Percentiles rank a stretch among this genome's conserved stretches.
These are phyloP conservation scores for Rhynchosporium agropyri DNA, from an alignment of 2,329 filamentous ascomycete species.

Conservation along the genomic window DNA sequence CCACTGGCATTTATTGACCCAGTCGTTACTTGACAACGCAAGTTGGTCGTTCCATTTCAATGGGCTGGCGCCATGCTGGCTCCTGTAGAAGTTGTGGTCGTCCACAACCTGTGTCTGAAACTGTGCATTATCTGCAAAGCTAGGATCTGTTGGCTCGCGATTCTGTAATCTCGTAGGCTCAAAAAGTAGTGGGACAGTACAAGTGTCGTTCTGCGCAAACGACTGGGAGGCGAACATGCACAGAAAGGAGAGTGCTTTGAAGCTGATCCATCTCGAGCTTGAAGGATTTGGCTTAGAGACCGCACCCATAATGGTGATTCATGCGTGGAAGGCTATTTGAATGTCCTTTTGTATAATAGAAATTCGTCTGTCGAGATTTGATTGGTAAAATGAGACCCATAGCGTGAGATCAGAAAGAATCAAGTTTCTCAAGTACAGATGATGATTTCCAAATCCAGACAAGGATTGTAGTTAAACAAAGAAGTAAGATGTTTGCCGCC, in stretches of 20 bases:
- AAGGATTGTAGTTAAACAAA: neutral
- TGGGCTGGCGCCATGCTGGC: neutral
- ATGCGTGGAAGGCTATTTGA: neutral
- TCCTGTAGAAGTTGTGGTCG: neutral
- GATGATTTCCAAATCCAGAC: neutral
- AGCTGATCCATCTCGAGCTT: neutral
- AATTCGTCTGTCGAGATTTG: too few relatives aligned
- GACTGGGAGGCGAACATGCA: neutral
- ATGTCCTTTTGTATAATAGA: too few relatives aligned
- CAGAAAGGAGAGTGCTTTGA: neutral
- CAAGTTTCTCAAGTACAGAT: neutral
- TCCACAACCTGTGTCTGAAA: neutral
- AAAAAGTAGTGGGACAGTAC: neutral
- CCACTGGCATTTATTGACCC: conserved; percentile 2
- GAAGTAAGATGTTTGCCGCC: neutral
- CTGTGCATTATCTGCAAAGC: conserved; percentile 1
- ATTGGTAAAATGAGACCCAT: too few relatives aligned
- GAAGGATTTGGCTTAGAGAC: neutral
- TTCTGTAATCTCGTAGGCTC: neutral
- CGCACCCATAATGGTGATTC: neutral
- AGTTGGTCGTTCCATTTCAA: conserved; percentile 1
- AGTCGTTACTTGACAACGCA: neutral
- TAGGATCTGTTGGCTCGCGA: conserved; percentile 5
- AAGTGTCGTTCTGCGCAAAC: neutral
- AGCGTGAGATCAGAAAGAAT: neutral